A percentile compares a stretch with the other conserved stretches of the same genome.
Evolutionary conservation across 73 alveolate genomes (phyloP).

Genomic region (Tetrahymena borealis): DNA sequence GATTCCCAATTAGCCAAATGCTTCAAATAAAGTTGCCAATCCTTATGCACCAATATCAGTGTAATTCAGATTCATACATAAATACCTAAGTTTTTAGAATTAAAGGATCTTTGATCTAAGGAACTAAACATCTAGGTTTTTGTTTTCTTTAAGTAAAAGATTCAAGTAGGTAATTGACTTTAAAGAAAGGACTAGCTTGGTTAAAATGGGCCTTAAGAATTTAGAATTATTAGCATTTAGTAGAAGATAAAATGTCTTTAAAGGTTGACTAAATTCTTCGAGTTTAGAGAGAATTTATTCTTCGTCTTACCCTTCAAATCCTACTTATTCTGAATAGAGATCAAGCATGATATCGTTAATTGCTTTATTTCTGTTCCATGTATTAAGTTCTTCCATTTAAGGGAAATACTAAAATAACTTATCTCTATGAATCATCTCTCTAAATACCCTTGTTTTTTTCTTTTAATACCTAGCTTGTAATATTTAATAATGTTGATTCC

Average conservation of each 20-base stretch:
- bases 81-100: not conserved
- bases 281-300: not conserved
- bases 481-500: not conserved
- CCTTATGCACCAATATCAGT: not conserved
- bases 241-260: not conserved
- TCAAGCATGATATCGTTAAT: not conserved
- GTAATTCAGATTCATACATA: not conserved
- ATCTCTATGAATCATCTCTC: not conserved
- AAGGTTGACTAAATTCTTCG: not conserved
- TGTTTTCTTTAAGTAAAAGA: not conserved
- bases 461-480: not conserved
- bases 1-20: not conserved
- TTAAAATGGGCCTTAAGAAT: not conserved
- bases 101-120: not conserved
- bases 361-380: not conserved
- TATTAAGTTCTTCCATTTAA: not conserved
- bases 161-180: not conserved
- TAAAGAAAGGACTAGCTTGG: not conserved
- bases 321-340: not conserved
- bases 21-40: not conserved
- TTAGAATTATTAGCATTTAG: not conserved
- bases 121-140: not conserved
- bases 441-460: not conserved
- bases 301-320: not conserved
- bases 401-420: not conserved